Base-by-base conservation (phyloP, 225 moss, liverwort and hornwort genomes). In the Climacium dendroides region DNA sequence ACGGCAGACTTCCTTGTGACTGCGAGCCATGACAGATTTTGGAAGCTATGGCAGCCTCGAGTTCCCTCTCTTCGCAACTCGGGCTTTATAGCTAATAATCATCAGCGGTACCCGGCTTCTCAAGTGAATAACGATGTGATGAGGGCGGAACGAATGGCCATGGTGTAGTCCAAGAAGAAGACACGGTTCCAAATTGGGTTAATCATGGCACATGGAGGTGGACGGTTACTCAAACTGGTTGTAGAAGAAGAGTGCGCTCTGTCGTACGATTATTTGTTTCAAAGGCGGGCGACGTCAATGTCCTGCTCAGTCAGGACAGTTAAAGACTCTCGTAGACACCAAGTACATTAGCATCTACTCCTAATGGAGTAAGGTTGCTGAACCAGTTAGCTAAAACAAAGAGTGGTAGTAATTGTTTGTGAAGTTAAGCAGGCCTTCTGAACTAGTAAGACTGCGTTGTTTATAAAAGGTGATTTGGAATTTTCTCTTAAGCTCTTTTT, bases 31-130 rank as follows among this genome's bases (percentile, higher is more conserved):
- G 98, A 98, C 91, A 92, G 96, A 88, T 90, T 95, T 81, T 98
- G 98, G 98, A 98, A 98, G 89, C 90, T 98, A 47, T 98, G 98
- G 98, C 97, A 97, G 87, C 98, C 98, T 75, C 93, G 94, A 89
- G 89, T 93, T 89, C 90, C 95, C 61, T 94, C 95, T 48, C 91
- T 92, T 29, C 95, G 98, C 83, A 94, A 91, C 91, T 89, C 92
- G 41, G 87, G 92, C 34, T 88, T 92, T 89, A 83, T 89, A 54
- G 85, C 94, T 79, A 93, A 89, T 89, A 94, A 94, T 87, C 91
- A 92, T 90, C 94, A 94, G 91, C 92, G 91, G 85, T 94, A 94
- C 57, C 90, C 94, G 57, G 88, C 88, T 76, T 92, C 94, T 61
- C 91, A 92, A 86, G 89, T 91, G 71, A 89, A 91, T 34, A 86